Base-by-base conservation (phyloP, 305 asterid species). In the Caryopteris hybrid region DNA sequence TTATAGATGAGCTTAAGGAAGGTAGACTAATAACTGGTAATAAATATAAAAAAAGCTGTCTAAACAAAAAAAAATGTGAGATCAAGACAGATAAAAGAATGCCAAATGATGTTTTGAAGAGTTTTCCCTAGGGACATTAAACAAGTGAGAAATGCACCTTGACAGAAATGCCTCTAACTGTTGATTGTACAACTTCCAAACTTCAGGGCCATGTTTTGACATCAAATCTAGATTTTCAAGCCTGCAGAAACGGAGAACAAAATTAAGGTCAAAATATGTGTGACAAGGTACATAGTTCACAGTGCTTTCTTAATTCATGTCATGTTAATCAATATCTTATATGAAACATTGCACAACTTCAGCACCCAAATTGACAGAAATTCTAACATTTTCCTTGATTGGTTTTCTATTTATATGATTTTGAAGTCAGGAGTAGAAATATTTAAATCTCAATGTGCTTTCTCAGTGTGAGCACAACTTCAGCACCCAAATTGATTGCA, bases 161-260 rank as follows among this genome's bases (percentile, higher is more conserved):
- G 97, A 76, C 62, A 86, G 74, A 75, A 82, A 80, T 51, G 89
- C 96, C 79, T 91, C 97, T 88, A 91, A 66, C 65, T 77, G 88
- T 76, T 83, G 89, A 73, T 94, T 91, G 78, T 89, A 85, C 78
- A 81, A 39, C 86, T 90, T 94, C 97, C 97, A 94, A 48, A 83
- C 86, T 63, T 94, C 99, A 52, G 97, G 96, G 61, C 99, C 96
- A 73, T 91, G 87, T 83, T 84, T 89, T 27, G 87, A 80, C 96
- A 94, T 86, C 74, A 91, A 76, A 29, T 94, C 99, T 43, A 94
- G 88, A 82, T 94, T 94, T 76, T 94, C 99, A 72, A 91, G 85
- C 96, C 99, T 94, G 66, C 38, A 80, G 33, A 65, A 34, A 64
- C 12, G 51, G 66, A 57, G 33, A 61, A 62, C 43, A 6, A 61